Conservation (phyloP, 805 yeast species). For the Wickerhamomyces bovis region DNA sequence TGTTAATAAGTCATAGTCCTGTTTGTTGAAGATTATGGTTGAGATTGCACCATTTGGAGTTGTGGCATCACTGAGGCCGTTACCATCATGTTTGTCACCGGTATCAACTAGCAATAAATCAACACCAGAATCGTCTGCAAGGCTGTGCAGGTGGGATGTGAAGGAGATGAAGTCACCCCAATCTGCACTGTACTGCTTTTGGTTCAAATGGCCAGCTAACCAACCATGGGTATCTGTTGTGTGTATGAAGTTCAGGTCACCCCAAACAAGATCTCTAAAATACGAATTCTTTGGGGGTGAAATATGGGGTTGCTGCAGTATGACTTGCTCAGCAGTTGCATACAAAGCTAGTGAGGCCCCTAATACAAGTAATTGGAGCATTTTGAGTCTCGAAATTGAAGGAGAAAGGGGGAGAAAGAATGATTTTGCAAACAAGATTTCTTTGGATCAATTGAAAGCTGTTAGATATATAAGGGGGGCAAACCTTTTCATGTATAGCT, state of each 20-base stretch:
- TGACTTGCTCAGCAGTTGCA: conserved; percentile 7
- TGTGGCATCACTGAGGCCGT: conserved; percentile 81
- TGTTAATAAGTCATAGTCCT: conserved; percentile 72
- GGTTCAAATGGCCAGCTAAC: conserved; percentile 86
- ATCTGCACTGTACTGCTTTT: conserved; percentile 69
- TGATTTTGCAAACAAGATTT: no score
- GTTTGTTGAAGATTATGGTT: conserved; percentile 52
- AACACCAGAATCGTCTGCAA: conserved; percentile 39
- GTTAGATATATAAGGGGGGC: no score
- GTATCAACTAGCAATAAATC: conserved; percentile 78
- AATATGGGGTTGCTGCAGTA: conserved; percentile 24
- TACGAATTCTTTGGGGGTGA: conserved; percentile 27
- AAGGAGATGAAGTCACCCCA: conserved; percentile 92
- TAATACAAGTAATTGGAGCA: not conserved
- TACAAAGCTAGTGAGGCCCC: not conserved
- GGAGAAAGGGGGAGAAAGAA: not conserved
- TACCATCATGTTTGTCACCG: conserved; percentile 94
- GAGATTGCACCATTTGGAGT: conserved; percentile 62
- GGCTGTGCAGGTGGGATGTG: conserved; percentile 39
- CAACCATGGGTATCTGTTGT: conserved; percentile 98
- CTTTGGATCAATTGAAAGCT: no score
- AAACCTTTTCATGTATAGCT: no score
- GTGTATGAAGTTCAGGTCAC: conserved; percentile 77
- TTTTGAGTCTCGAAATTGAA: no score
- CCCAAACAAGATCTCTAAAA: conserved; percentile 55